phyloP scores from a whole-genome alignment of 2,329 filamentous ascomycete species.

The Microdochium paspali region DNA sequence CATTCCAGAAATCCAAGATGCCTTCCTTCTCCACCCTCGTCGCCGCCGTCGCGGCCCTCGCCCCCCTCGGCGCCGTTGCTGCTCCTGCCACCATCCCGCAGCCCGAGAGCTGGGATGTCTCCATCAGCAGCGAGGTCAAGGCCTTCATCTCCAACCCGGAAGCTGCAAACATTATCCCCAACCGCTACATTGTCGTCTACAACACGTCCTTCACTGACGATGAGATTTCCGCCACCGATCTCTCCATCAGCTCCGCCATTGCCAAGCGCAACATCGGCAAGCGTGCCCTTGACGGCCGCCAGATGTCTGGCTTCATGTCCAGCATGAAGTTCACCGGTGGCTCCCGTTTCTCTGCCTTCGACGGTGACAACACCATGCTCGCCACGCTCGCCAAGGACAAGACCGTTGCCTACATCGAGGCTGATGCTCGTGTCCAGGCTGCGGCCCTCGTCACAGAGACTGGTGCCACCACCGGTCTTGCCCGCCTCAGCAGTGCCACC shows the following conservation, averaged over 20 bases:
- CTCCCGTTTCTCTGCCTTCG: conserved; percentile 44
- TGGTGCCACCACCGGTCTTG: conserved; percentile 42
- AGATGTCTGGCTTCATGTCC: conserved; percentile 36
- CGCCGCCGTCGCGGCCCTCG: conserved; percentile 15
- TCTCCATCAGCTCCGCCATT: conserved; percentile 35
- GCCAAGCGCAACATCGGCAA: conserved; percentile 48
- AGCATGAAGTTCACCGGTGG: conserved; percentile 32
- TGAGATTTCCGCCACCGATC: conserved; percentile 38
- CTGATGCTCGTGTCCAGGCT: conserved; percentile 37
- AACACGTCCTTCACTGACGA: conserved; percentile 40
- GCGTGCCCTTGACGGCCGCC: conserved; percentile 34
- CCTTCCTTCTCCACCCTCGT: conserved; percentile 16
- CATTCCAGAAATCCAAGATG: conserved; percentile 11
- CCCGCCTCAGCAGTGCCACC: conserved; percentile 38
- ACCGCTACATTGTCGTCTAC: conserved; percentile 58
- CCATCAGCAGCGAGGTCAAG: conserved; percentile 20
- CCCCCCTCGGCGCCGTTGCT: conserved; percentile 14
- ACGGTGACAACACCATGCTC: conserved; percentile 40
- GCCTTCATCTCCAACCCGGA: conserved; percentile 40
- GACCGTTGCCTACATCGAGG: conserved; percentile 44
- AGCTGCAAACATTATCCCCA: conserved; percentile 37
- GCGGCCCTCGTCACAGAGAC: conserved; percentile 36
- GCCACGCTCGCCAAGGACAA: conserved; percentile 35
- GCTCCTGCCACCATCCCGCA: conserved; percentile 9
- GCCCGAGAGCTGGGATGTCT: conserved; percentile 7